A percentile compares a stretch with the other conserved stretches of the same genome.
phyloP scores from a whole-genome alignment of 495 filamentous ascomycete species.

The Penicillium roqueforti region DNA sequence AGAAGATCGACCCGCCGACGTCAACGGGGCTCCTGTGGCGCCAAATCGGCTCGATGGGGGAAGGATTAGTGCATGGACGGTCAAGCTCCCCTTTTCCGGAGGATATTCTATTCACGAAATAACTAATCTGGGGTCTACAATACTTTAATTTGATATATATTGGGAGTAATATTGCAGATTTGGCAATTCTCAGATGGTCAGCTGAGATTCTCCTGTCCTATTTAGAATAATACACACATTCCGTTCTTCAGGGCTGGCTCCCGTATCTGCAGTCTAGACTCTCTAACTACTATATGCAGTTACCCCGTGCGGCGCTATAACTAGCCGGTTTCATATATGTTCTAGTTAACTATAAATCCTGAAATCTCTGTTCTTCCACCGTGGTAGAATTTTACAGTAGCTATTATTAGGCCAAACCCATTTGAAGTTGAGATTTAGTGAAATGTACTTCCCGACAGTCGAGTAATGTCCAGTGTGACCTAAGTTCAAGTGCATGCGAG shows the following conservation, averaged over 20 bases:
- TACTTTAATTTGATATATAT: not conserved
- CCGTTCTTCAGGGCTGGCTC: not conserved
- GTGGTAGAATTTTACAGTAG: not conserved
- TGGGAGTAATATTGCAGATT: not conserved
- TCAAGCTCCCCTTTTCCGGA: not conserved
- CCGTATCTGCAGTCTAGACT: not conserved
- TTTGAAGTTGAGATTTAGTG: not conserved
- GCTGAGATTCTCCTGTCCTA: not conserved
- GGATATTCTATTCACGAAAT: not conserved
- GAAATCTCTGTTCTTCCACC: no score
- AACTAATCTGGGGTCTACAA: not conserved
- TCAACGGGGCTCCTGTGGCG: conserved; percentile 11
- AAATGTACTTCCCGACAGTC: not conserved
- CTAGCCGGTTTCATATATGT: not conserved
- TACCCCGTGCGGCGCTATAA: not conserved
- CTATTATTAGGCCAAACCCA: not conserved
- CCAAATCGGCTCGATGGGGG: conserved; percentile 7
- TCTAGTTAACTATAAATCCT: not conserved
- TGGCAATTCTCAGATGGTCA: not conserved
- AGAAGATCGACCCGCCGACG: conserved; percentile 12
- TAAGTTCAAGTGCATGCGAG: not conserved
- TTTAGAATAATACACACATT: not conserved
- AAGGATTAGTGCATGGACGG: not conserved
- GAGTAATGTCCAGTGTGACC: not conserved
- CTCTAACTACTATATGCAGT: not conserved